Conservation (phyloP, 78 protist genomes). For the Planoprotostelium fungivorum region DNA sequence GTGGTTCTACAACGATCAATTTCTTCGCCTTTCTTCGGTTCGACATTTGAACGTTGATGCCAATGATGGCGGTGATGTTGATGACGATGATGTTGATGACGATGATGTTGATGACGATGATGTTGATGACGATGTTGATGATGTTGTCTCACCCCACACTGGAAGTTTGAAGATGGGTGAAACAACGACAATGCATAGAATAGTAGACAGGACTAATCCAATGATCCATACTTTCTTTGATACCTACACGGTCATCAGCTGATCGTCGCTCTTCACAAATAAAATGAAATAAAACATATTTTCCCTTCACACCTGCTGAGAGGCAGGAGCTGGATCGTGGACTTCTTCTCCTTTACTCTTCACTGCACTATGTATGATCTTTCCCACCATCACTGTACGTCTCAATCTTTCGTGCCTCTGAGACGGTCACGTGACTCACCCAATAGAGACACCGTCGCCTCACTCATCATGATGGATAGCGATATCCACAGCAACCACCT, state of each 20-base stretch:
- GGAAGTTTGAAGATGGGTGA: slow-evolving; percentile 18
- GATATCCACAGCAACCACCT: slow-evolving; percentile 78
- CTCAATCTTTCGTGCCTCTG: too few species aligned
- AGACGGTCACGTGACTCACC: not conserved
- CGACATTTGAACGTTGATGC: not conserved
- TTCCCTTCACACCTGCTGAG: slow-evolving; percentile 16
- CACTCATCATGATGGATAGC: slow-evolving; percentile 65
- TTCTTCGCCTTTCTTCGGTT: not conserved
- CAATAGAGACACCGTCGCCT: slow-evolving; percentile 39
- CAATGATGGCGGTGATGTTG: too few species aligned
- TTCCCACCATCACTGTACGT: not conserved
- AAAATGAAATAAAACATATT: too few species aligned
- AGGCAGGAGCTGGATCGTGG: slow-evolving; percentile 42
- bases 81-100: not conserved
- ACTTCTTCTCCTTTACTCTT: not conserved
- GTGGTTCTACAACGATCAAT: slow-evolving; percentile 4
- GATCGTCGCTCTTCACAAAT: not conserved
- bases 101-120: not conserved
- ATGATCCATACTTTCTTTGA: slow-evolving; percentile 58
- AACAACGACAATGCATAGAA: slow-evolving; percentile 13
- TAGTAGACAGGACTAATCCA: slow-evolving; percentile 58
- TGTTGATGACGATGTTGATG: not conserved
- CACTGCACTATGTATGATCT: not conserved
- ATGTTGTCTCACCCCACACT: not conserved
- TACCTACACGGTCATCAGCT: slow-evolving; percentile 10